A percentile compares a stretch with the other conserved stretches of the same genome.
These are phyloP conservation scores for Immersiporthe knoxdaviesiana DNA, from an alignment of 2,329 filamentous ascomycete species.

Conservation along the genomic window DNA sequence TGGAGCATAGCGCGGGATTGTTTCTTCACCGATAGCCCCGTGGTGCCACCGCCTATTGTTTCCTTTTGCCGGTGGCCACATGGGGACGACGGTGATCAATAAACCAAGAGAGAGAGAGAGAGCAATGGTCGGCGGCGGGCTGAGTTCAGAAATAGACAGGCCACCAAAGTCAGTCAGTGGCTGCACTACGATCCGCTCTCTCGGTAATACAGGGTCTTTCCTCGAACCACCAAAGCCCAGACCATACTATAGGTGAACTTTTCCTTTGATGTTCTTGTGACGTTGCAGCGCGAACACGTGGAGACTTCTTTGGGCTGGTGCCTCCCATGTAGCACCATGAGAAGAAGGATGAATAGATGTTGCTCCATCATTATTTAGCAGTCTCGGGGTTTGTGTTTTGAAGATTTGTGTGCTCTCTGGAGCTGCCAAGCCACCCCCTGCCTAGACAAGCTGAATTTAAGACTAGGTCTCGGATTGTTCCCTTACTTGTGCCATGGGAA, in stretches of 20 bases:
- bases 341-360: not conserved
- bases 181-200: not conserved
- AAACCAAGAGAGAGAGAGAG: too few species aligned
- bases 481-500: not conserved
- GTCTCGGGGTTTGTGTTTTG: not conserved
- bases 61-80: not conserved
- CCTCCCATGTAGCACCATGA: not conserved
- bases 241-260: not conserved
- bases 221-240: not conserved
- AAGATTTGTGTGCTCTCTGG: not conserved
- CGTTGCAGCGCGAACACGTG: conserved; percentile 1
- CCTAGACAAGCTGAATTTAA: not conserved
- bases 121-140: not conserved
- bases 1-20: not conserved
- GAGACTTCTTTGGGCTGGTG: not conserved
- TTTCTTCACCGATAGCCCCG: not conserved
- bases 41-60: not conserved
- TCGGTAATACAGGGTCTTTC: not conserved
- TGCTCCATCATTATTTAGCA: not conserved
- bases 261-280: not conserved
- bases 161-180: not conserved
- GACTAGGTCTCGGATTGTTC: not conserved
- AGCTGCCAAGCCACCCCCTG: not conserved
- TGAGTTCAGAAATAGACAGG: not conserved
- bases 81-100: not conserved